These are phyloP conservation scores for Bretziella fagacearum DNA, from an alignment of 2,329 filamentous ascomycete genomes.

Conservation along the genomic window DNA sequence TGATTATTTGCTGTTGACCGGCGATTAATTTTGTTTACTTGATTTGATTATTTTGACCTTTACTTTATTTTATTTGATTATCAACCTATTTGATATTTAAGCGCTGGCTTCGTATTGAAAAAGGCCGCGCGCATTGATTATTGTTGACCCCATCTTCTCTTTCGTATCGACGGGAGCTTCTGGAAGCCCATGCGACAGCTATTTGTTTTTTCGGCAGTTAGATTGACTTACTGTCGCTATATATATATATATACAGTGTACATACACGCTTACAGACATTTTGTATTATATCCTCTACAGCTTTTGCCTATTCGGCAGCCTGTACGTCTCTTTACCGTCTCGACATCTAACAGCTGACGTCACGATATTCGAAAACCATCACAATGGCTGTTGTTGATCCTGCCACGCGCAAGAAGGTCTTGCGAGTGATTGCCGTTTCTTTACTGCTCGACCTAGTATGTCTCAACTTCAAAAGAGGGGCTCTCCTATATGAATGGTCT, in stretches of 20 bases:
- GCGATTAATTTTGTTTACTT: not conserved
- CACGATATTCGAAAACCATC: not conserved
- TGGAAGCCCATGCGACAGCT: not conserved
- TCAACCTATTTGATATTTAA: no score
- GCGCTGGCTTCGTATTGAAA: no score
- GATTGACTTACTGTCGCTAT: not conserved
- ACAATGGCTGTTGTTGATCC: conserved; percentile 29
- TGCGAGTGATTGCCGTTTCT: conserved; percentile 77
- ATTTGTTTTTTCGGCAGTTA: not conserved
- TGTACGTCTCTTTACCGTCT: no score
- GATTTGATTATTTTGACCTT: not conserved
- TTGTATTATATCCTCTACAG: no score
- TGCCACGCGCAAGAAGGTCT: conserved; percentile 55
- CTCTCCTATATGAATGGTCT: not conserved
- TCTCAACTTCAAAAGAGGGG: no score
- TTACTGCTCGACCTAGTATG: conserved; percentile 75
- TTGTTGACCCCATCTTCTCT: not conserved
- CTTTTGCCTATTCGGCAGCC: no score
- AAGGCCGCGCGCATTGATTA: not conserved
- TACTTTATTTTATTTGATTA: not conserved
- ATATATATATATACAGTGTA: not conserved
- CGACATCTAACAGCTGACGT: no score
- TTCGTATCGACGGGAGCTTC: not conserved
- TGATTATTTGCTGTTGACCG: conserved; percentile 2
- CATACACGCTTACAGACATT: not conserved